Conservation (phyloP, 805 yeast genomes). For the Ascoidea tarda region DNA sequence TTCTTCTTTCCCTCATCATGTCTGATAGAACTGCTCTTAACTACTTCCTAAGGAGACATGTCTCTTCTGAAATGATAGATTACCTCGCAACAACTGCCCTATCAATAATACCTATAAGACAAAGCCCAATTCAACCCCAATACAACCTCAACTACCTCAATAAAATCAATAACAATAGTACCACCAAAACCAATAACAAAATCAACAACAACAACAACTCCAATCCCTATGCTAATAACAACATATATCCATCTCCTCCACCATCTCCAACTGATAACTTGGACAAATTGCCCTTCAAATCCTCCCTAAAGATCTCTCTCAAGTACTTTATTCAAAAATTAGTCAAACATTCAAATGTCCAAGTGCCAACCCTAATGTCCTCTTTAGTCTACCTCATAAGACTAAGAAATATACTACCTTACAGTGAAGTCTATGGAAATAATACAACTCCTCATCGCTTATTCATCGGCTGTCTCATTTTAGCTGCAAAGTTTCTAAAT, state of each 20-base stretch:
- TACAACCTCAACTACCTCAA: not conserved
- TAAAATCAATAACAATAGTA: too few species aligned
- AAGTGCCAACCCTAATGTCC: slow-evolving; percentile 64
- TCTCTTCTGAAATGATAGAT: slow-evolving; percentile 11
- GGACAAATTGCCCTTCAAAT: slow-evolving; percentile 8
- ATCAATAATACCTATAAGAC: slow-evolving; percentile 8
- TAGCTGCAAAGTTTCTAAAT: slow-evolving; percentile 62
- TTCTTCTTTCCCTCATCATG: slow-evolving; percentile 1
- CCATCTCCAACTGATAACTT: slow-evolving; percentile 14
- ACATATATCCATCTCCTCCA: slow-evolving; percentile 20
- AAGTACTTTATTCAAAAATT: slow-evolving; percentile 61
- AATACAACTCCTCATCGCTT: slow-evolving; percentile 75
- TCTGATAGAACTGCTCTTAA: slow-evolving; percentile 10
- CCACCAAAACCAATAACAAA: not conserved
- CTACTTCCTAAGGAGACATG: slow-evolving; percentile 10
- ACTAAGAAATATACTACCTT: slow-evolving; percentile 46
- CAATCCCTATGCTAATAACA: not conserved
- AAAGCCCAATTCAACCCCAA: not conserved
- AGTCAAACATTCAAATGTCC: slow-evolving; percentile 66
- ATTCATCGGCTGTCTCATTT: slow-evolving; percentile 57
- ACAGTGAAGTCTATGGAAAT: slow-evolving; percentile 54
- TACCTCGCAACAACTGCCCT: slow-evolving; percentile 7
- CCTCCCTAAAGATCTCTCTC: slow-evolving; percentile 35
- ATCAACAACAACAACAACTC: too few species aligned
- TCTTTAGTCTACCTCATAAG: slow-evolving; percentile 56